A percentile compares a stretch with the other conserved stretches of the same genome.
These are phyloP conservation scores for Bacidia gigantensis DNA, from an alignment of 495 filamentous ascomycete genomes.

Conservation along the genomic window DNA sequence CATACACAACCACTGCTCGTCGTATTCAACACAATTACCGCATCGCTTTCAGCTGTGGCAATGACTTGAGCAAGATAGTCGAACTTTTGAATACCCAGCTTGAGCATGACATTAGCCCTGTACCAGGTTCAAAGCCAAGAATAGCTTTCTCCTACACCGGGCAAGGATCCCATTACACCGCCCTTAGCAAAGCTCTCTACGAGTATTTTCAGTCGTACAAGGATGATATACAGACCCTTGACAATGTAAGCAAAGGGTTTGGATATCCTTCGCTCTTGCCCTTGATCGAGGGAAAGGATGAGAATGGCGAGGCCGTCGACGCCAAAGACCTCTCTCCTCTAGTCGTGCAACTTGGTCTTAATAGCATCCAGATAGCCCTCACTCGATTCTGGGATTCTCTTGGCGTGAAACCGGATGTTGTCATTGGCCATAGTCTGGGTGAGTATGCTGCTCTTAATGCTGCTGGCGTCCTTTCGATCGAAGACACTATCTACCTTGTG, in stretches of 20 bases:
- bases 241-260: slow-evolving; percentile 42
- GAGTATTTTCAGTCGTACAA: slow-evolving; percentile 48
- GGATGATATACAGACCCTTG: slow-evolving; percentile 48
- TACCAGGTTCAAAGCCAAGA: slow-evolving; percentile 28
- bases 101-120: slow-evolving; percentile 22
- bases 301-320: slow-evolving; percentile 14
- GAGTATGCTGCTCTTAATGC: slow-evolving; percentile 80
- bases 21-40: slow-evolving; percentile 73
- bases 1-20: slow-evolving; percentile 73
- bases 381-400: slow-evolving; percentile 67
- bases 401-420: slow-evolving; percentile 60
- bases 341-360: slow-evolving; percentile 63
- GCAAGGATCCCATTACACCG: slow-evolving; percentile 49
- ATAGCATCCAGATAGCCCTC: slow-evolving; percentile 74
- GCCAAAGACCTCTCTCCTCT: slow-evolving; percentile 51
- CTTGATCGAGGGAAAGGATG: slow-evolving; percentile 36
- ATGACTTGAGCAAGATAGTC: slow-evolving; percentile 20
- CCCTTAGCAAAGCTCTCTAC: slow-evolving; percentile 51
- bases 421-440: slow-evolving; percentile 76
- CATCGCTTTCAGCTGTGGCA: slow-evolving; percentile 43
- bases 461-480: slow-evolving; percentile 63
- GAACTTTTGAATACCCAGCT: slow-evolving; percentile 14
- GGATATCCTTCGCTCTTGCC: slow-evolving; percentile 56
- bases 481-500: slow-evolving; percentile 69
- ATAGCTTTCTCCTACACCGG: slow-evolving; percentile 55